These are phyloP conservation scores for Solioccasus polychromus DNA, from an alignment of 768 basidiomycete species.

Conservation along the genomic window DNA sequence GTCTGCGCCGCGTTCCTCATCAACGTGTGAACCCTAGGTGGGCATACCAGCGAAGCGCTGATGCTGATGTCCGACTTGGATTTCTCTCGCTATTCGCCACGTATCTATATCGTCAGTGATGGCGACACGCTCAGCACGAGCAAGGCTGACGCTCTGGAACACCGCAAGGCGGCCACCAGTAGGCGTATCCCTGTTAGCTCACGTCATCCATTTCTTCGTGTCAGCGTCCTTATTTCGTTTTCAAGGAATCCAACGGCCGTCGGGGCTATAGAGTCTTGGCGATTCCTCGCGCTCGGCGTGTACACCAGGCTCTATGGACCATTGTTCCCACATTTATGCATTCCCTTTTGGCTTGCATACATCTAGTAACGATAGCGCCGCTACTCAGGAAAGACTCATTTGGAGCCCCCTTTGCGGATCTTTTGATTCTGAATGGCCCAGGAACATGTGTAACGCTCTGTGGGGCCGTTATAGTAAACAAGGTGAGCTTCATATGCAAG, in stretches of 20 bases:
- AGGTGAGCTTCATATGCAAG: slow-evolving; percentile 44
- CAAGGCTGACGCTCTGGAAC: slow-evolving; percentile 70
- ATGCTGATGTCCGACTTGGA: slow-evolving; percentile 70
- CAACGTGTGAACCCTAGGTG: slow-evolving; percentile 52
- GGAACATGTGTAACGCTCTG: slow-evolving; percentile 89
- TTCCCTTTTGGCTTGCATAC: slow-evolving; percentile 62
- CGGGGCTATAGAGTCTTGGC: slow-evolving; percentile 49
- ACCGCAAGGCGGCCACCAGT: slow-evolving; percentile 12
- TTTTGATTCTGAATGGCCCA: slow-evolving; percentile 90
- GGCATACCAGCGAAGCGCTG: slow-evolving; percentile 89
- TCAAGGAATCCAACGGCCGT: slow-evolving; percentile 5
- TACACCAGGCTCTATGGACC: slow-evolving; percentile 77
- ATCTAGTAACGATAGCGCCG: slow-evolving; percentile 56
- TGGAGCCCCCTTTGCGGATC: slow-evolving; percentile 52
- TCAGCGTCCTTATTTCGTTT: slow-evolving; percentile 9
- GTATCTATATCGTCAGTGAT: slow-evolving; percentile 79
- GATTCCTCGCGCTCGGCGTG: slow-evolving; percentile 84
- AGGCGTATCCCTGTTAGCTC: slow-evolving; percentile 15
- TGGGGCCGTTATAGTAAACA: slow-evolving; percentile 63
- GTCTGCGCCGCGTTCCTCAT: not conserved
- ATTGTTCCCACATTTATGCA: slow-evolving; percentile 60
- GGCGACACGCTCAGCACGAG: slow-evolving; percentile 76
- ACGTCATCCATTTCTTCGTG: not conserved
- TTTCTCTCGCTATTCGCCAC: slow-evolving; percentile 67
- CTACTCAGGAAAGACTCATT: slow-evolving; percentile 27